Evolutionary conservation across 2,329 filamentous ascomycete genomes (phyloP), one percentile per base, ranked within the genome.

Genomic region (Colletotrichum sublineola): DNA sequence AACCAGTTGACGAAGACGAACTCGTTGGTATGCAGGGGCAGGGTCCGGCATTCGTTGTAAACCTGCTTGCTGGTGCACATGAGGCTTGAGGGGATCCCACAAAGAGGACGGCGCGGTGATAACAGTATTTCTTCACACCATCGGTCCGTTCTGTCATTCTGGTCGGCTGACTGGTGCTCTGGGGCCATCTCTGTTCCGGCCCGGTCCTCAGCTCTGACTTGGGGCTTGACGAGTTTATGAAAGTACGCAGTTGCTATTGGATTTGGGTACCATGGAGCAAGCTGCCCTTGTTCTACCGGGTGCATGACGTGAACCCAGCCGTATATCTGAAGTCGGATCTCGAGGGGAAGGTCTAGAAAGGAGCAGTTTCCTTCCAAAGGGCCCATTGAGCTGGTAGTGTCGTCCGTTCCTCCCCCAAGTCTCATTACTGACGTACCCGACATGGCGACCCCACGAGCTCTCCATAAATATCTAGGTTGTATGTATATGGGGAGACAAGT

Each of bases 241-340:
- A 79, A 76, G 75, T 82, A 83, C 42, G 78, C 76, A 56, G 75
- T 78, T 64, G 80, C 76, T 5, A 75, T 72, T 14, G 80, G 81
- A 3, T 78, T 79, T 2, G 82, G 83, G 74, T 83, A 84, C 78
- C 81, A 82, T 1, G 82, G 81, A 12, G 80, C 80, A n/a, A 83
- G 80, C 68, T 83, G 80, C 18, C 78, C 76, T 57, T 82, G 80
- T n/a, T 78, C 76, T 50, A 84, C 76, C 1, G 82, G 84, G 46
- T 80, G 80, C 76, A 79, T 78, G 6, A 79, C 75, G 55, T 84
- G 79, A 15, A 86, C 74, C 80, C 82, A 84, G 65, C 76, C 73
- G 75, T 87, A 88, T 44, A 88, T 84, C 66, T 84, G 80, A 15
- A 85, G 80, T 18, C 86, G 82, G 61, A 87, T 80, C 75, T 88